Percentiles rank a stretch among this genome's conserved stretches.
Evolutionary conservation across 1,284 basidiomycete species (phyloP).

Genomic region (Chalciporus sp.): DNA sequence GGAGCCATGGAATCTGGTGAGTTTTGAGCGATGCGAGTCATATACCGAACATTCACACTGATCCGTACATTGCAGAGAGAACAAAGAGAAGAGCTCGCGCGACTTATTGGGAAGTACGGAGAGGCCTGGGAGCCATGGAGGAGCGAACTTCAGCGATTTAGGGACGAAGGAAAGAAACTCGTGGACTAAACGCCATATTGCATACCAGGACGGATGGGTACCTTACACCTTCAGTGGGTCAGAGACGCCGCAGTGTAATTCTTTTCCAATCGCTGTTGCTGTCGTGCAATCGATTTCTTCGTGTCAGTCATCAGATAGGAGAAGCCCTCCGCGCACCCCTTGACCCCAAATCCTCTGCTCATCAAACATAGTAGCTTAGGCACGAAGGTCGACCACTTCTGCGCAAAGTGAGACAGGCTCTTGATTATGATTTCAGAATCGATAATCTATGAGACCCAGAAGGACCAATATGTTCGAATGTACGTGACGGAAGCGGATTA

Average conservation of each 20-base stretch:
- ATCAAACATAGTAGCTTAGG: too few relatives aligned
- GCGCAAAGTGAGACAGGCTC: too few relatives aligned
- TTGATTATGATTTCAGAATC: too few relatives aligned
- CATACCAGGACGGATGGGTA: background rate
- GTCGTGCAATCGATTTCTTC: background rate
- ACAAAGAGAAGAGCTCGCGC: constrained; percentile 78
- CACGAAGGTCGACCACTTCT: too few relatives aligned
- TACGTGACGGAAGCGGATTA: too few relatives aligned
- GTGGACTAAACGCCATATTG: constrained; percentile 23
- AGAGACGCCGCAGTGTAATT: constrained; percentile 6
- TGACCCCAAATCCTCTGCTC: too few relatives aligned
- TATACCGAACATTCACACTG: background rate
- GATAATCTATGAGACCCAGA: too few relatives aligned
- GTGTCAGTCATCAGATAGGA: too few relatives aligned
- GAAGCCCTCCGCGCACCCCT: too few relatives aligned
- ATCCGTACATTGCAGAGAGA: constrained; percentile 57
- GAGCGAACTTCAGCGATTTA: constrained; percentile 80
- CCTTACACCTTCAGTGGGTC: background rate
- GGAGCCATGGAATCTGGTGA: constrained; percentile 83
- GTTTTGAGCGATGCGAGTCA: constrained; percentile 33
- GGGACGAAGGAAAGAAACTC: constrained; percentile 71
- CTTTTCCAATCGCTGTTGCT: too few relatives aligned
- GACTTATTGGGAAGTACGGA: constrained; percentile 84
- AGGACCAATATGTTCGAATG: too few relatives aligned
- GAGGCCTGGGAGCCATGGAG: constrained; percentile 82